phyloP scores from a whole-genome alignment of 768 basidiomycete genomes.

The Phanerochaete sordida region DNA sequence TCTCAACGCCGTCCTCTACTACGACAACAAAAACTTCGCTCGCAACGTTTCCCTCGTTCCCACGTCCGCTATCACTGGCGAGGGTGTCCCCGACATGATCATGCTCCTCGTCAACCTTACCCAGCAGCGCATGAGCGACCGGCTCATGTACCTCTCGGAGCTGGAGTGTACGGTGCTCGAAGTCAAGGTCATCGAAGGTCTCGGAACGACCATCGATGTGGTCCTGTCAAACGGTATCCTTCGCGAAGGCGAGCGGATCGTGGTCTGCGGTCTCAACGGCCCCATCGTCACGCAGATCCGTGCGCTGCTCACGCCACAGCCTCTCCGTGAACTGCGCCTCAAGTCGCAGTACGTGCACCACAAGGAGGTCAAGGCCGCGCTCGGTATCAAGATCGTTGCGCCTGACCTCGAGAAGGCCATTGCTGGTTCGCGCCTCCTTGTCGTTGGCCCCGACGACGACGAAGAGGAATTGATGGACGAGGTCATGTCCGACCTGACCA shows the following conservation, averaged over 20 bases:
- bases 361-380: slow-evolving; percentile 94
- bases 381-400: slow-evolving; percentile 93
- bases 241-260: slow-evolving; percentile 89
- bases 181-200: slow-evolving; percentile 97
- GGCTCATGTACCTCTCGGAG: slow-evolving; percentile 96
- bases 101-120: slow-evolving; percentile 97
- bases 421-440: slow-evolving; percentile 91
- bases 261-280: slow-evolving; percentile 95
- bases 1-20: slow-evolving; percentile 91
- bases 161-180: slow-evolving; percentile 97
- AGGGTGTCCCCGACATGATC: slow-evolving; percentile 99
- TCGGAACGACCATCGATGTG: slow-evolving; percentile 97
- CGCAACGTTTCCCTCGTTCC: slow-evolving; percentile 95
- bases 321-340: slow-evolving; percentile 90
- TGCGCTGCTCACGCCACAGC: slow-evolving; percentile 93
- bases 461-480: slow-evolving; percentile 94
- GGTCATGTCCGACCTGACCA: slow-evolving; percentile 93
- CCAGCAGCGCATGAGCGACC: slow-evolving; percentile 96
- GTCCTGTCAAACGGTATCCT: slow-evolving; percentile 93
- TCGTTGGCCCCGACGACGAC: slow-evolving; percentile 93
- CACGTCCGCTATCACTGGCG: slow-evolving; percentile 96
- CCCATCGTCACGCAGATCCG: slow-evolving; percentile 95
- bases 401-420: slow-evolving; percentile 98
- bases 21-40: slow-evolving; percentile 95
- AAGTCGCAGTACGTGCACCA: slow-evolving; percentile 90